phyloP scores from a whole-genome alignment of 2,329 filamentous ascomycete species.

The Didymella sp. region DNA sequence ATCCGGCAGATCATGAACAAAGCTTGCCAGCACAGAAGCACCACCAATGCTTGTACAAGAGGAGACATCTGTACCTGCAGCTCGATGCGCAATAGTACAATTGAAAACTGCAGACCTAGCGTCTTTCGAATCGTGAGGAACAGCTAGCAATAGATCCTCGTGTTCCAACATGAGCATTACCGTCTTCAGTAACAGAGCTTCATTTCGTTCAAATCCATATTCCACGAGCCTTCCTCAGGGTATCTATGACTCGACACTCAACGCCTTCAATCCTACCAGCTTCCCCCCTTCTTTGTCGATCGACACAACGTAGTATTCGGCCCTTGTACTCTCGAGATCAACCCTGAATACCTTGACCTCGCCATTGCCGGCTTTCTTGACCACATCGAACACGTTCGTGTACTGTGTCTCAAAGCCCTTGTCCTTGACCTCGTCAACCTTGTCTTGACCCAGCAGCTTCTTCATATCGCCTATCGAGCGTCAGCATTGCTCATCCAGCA shows the following conservation, averaged over 20 bases:
- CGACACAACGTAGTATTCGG: conserved; percentile 82
- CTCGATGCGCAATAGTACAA: neutral
- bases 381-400: conserved; percentile 70
- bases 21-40: neutral
- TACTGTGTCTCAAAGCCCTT: conserved; percentile 80
- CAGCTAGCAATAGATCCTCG: no score
- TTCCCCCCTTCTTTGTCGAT: conserved; percentile 64
- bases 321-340: conserved; percentile 65
- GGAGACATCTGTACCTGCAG: neutral
- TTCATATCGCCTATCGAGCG: conserved; percentile 70
- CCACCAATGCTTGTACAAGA: neutral
- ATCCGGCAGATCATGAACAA: neutral
- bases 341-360: conserved; percentile 80
- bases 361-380: conserved; percentile 68
- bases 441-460: conserved; percentile 66
- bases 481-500: neutral
- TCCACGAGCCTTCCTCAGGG: no score
- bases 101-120: no score
- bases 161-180: no score
- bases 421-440: conserved; percentile 70
- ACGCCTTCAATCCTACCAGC: conserved; percentile 79
- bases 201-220: no score
- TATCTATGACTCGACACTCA: conserved; percentile 69
- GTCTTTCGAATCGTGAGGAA: no score
- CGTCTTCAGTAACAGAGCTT: no score